These are phyloP conservation scores for Ceratobasidium sp. DNA, from an alignment of 1,284 basidiomycete species.

Conservation along the genomic window DNA sequence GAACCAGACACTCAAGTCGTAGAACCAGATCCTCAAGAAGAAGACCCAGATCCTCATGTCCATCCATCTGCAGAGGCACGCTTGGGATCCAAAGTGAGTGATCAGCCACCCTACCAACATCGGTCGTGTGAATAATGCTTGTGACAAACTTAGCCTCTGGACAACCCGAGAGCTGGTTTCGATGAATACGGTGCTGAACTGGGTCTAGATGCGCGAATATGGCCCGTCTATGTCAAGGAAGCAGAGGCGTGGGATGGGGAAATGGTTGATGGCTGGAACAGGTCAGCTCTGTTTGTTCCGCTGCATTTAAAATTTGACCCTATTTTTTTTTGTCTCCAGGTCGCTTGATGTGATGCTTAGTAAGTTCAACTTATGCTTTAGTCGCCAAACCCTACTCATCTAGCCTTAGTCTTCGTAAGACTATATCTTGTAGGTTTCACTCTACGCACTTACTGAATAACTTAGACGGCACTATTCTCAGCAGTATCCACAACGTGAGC, in stretches of 20 bases:
- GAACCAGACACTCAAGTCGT: constrained; percentile 8
- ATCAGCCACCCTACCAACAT: not conserved
- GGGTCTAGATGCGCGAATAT: constrained; percentile 20
- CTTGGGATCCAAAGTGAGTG: constrained; percentile 10
- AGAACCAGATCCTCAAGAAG: not conserved
- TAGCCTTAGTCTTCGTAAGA: constrained; percentile 23
- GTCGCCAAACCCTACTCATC: not conserved
- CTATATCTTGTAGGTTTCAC: not conserved
- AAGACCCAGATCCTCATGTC: constrained; percentile 7
- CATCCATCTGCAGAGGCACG: constrained; percentile 1
- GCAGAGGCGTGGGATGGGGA: constrained; percentile 33
- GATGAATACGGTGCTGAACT: constrained; percentile 29
- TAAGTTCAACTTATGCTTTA: not conserved
- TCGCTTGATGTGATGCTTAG: constrained; percentile 27
- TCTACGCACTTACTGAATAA: not conserved
- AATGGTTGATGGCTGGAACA: constrained; percentile 36
- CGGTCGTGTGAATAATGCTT: not conserved
- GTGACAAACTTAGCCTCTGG: not conserved
- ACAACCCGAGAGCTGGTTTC: constrained; percentile 16
- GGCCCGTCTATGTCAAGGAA: constrained; percentile 33
- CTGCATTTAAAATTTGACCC: not conserved
- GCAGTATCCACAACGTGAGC: constrained; percentile 30
- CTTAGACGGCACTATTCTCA: constrained; percentile 19
- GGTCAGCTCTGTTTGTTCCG: not conserved
- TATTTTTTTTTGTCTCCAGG: not conserved